Evolutionary conservation across 352 stramenopile genomes (phyloP), one percentile per base, ranked within the genome.

Genomic region (Globisporangium megalacanthum): DNA sequence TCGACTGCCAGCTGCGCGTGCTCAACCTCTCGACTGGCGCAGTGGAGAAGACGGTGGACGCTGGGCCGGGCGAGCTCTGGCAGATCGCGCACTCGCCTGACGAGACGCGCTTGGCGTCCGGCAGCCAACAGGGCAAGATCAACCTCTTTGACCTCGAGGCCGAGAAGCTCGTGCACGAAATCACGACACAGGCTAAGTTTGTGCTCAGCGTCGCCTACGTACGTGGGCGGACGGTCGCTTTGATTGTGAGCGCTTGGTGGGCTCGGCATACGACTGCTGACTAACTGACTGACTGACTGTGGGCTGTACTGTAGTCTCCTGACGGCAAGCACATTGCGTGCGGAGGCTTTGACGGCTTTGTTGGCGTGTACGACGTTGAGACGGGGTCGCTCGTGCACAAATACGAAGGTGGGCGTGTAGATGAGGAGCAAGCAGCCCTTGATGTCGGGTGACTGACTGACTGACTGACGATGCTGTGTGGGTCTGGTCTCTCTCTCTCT

Each of bases 351-450:
- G 78, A 92, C 42, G 86, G 86, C 13, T 84, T 89, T 55, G 86
- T 95, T 10, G 83, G 82, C n/a, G 81, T 95, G 19, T 95, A 88
- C 62, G 84, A 94, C 51, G 61, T 91, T 10, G 83, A 95, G 55
- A 87, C 81, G 9, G 79, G 81, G 5, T 75, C 75, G 11, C 49
- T 89, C 15, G 78, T 94, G n/a, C 84, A 91, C 61, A 92, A 89
- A 63, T 94, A 94, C 54, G 77, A 92, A 85, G 83, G 83, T 90
- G 36, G 54, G 11, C 25, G 13, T 39, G 45, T n/a, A n/a, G n/a
- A n/a, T n/a, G n/a, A n/a, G n/a, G n/a, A n/a, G n/a, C n/a, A n/a
- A n/a, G n/a, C n/a, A n/a, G n/a, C n/a, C n/a, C n/a, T n/a, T n/a
- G n/a, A n/a, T n/a, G n/a, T n/a, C n/a, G n/a, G n/a, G n/a, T n/a